Conservation (phyloP, 768 basidiomycete genomes). For the Xanthoconium stramineum region DNA sequence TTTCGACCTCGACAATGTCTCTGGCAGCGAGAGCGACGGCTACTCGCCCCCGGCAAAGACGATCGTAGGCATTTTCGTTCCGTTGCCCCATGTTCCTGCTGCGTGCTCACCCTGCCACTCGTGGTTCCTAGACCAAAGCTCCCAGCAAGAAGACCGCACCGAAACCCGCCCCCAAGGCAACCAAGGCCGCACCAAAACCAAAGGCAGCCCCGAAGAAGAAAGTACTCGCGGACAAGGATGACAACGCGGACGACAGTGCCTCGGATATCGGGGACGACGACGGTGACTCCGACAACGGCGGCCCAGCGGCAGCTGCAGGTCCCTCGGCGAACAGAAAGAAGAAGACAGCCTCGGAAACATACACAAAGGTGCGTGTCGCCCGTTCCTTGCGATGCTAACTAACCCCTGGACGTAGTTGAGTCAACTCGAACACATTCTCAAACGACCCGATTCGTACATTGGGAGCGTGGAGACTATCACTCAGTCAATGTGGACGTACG, state of each 20-base stretch:
- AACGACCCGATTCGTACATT: slow-evolving; percentile 93
- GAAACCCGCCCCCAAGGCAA: slow-evolving; percentile 40
- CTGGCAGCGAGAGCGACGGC: slow-evolving; percentile 63
- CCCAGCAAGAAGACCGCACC: slow-evolving; percentile 39
- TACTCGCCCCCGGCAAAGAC: slow-evolving; percentile 63
- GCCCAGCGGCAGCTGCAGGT: slow-evolving; percentile 26
- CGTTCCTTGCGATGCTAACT: not conserved
- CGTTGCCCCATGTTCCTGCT: slow-evolving; percentile 1
- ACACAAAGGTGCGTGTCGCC: slow-evolving; percentile 67
- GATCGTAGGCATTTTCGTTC: slow-evolving; percentile 25
- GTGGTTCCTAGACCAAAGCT: slow-evolving; percentile 27
- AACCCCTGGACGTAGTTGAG: slow-evolving; percentile 56
- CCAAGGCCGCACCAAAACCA: slow-evolving; percentile 46
- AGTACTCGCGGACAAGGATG: slow-evolving; percentile 60
- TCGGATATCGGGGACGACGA: slow-evolving; percentile 41
- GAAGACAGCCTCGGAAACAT: slow-evolving; percentile 89
- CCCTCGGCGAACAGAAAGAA: slow-evolving; percentile 49
- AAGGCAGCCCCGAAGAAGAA: slow-evolving; percentile 68
- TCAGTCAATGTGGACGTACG: slow-evolving; percentile 92
- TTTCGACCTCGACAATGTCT: slow-evolving; percentile 57
- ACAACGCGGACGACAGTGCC: slow-evolving; percentile 51
- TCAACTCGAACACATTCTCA: slow-evolving; percentile 91
- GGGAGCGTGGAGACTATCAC: slow-evolving; percentile 90
- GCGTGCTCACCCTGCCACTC: slow-evolving; percentile 17
- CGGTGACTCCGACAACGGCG: slow-evolving; percentile 39